A percentile compares a stretch with the other conserved stretches of the same genome.
These are phyloP conservation scores for Jacaranda copaia DNA, from an alignment of 257 asterid species.

Conservation along the genomic window DNA sequence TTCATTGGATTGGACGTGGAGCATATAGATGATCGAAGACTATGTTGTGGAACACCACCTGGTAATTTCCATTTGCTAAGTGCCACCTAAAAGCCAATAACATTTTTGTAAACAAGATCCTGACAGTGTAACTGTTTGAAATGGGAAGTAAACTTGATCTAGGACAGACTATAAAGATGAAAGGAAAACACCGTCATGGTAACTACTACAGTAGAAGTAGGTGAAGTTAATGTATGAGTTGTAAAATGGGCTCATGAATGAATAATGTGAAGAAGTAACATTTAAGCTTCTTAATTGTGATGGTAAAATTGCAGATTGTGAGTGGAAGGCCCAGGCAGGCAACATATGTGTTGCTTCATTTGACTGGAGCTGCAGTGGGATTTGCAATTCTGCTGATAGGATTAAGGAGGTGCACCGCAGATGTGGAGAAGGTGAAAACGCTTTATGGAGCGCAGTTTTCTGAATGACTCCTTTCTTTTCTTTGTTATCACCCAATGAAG, in stretches of 20 bases:
- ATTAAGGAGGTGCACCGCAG: slow-evolving; percentile 90
- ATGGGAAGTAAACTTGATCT: not conserved
- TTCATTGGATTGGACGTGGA: slow-evolving; percentile 92
- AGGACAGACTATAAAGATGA: not conserved
- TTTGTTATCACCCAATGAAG: slow-evolving; percentile 30
- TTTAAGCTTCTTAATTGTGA: not conserved
- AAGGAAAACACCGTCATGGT: not conserved
- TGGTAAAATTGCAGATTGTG: slow-evolving; percentile 66
- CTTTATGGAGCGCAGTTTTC: slow-evolving; percentile 68
- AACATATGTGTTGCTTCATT: slow-evolving; percentile 92
- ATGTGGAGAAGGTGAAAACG: slow-evolving; percentile 87
- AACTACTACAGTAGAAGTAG: too few species aligned
- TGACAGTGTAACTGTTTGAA: too few species aligned
- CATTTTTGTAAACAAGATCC: too few species aligned
- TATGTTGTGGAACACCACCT: slow-evolving; percentile 98
- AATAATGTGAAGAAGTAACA: not conserved
- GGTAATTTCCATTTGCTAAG: slow-evolving; percentile 53
- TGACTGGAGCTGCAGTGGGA: slow-evolving; percentile 99
- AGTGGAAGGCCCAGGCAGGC: slow-evolving; percentile 99
- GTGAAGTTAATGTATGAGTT: not conserved
- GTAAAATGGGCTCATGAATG: not conserved
- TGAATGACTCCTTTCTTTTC: slow-evolving; percentile 38
- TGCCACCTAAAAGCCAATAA: not conserved
- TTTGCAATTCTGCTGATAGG: slow-evolving; percentile 88
- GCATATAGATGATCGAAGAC: slow-evolving; percentile 89